phyloP scores from a whole-genome alignment of 345 rosid species.

The Sisymbrium irio region DNA sequence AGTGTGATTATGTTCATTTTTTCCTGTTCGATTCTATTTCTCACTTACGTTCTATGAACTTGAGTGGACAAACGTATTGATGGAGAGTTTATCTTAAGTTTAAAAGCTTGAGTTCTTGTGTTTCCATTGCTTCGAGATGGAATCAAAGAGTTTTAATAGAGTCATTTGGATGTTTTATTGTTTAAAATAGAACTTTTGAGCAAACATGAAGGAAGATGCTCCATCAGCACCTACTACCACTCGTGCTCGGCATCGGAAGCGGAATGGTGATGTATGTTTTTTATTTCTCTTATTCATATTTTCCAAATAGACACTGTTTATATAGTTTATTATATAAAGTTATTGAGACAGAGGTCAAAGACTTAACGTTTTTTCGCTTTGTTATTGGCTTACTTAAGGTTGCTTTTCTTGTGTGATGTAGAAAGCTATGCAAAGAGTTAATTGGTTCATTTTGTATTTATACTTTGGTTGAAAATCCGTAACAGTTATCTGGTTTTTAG shows the following conservation, averaged over 20 bases:
- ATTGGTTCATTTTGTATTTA: neutral
- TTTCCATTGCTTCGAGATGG: neutral
- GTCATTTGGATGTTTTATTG: neutral
- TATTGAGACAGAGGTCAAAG: neutral
- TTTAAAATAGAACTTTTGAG: too few relatives aligned
- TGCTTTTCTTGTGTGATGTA: neutral
- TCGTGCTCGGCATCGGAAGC: constrained; percentile 60
- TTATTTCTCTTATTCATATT: neutral
- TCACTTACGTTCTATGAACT: neutral
- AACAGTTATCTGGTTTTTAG: constrained; percentile 27
- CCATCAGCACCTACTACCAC: constrained; percentile 40
- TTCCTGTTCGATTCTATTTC: neutral
- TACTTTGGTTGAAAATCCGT: neutral
- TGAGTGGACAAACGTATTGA: neutral
- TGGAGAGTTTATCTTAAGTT: neutral
- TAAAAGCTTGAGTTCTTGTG: neutral
- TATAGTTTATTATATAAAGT: neutral
- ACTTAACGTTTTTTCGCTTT: neutral
- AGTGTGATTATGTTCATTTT: neutral
- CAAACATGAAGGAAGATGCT: constrained; percentile 49
- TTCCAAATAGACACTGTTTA: neutral
- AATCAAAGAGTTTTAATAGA: neutral
- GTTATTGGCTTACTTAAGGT: constrained; percentile 1
- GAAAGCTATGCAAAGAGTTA: too few relatives aligned
- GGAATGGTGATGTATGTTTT: constrained; percentile 54